Percentiles rank a stretch among this genome's conserved stretches.
Evolutionary conservation across 768 basidiomycete species (phyloP).

Genomic region (Suillus ampliporus): DNA sequence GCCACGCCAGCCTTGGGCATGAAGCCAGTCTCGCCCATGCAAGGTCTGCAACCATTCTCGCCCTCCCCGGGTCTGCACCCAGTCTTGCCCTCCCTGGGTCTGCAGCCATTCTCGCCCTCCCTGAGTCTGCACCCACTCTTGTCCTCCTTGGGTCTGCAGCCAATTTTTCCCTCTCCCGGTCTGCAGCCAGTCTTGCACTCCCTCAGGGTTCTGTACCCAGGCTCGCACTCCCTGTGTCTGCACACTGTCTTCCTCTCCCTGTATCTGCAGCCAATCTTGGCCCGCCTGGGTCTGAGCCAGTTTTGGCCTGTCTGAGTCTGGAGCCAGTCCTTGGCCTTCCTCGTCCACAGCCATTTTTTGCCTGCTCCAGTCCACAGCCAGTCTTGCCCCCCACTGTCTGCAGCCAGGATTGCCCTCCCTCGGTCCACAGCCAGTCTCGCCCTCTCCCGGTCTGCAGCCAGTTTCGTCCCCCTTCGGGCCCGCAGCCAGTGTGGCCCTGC

Average conservation of each 20-base stretch:
- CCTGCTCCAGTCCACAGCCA: not conserved
- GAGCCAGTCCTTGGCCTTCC: too few relatives aligned
- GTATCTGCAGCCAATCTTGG: not conserved
- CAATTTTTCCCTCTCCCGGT: too few relatives aligned
- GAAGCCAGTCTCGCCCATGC: not conserved
- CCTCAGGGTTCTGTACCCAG: too few relatives aligned
- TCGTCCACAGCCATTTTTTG: too few relatives aligned
- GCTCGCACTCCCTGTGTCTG: too few relatives aligned
- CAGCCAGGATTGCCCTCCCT: not conserved
- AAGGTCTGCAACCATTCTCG: not conserved
- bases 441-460: not conserved
- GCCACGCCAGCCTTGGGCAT: not conserved
- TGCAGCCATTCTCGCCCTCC: not conserved
- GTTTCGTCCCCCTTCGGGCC: not conserved
- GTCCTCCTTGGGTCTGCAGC: too few relatives aligned
- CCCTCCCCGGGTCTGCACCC: not conserved
- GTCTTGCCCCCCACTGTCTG: not conserved
- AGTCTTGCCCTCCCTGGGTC: not conserved
- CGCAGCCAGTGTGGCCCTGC: not conserved
- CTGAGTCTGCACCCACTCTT: too few relatives aligned
- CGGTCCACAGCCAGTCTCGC: not conserved
- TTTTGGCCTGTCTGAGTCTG: too few relatives aligned
- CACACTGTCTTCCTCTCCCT: too few relatives aligned
- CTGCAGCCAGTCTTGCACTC: too few relatives aligned
- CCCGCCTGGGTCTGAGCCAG: too few relatives aligned